Percentiles rank a stretch among this genome's conserved stretches.
These are phyloP conservation scores for Fusarium domesticum DNA, from an alignment of 2,329 filamentous ascomycete genomes.

Conservation along the genomic window DNA sequence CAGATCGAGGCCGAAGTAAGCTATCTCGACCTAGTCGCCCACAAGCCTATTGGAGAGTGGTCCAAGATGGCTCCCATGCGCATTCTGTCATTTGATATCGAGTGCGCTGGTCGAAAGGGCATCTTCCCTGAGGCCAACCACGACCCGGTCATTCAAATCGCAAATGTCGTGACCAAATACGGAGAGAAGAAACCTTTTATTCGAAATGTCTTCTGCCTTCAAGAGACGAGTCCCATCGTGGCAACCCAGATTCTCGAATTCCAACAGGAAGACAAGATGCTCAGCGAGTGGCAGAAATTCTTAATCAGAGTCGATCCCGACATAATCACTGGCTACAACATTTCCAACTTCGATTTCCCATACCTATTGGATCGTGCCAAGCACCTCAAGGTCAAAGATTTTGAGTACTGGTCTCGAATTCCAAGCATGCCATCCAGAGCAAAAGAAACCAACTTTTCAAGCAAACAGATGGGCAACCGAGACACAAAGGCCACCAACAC, in stretches of 20 bases:
- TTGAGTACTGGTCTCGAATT: constrained; percentile 85
- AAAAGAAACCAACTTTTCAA: constrained; percentile 84
- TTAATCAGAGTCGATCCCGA: constrained; percentile 88
- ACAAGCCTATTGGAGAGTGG: constrained; percentile 90
- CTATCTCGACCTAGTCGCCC: constrained; percentile 79
- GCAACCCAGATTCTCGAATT: constrained; percentile 91
- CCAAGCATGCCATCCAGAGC: constrained; percentile 67
- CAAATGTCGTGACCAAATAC: constrained; percentile 90
- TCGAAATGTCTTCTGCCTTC: constrained; percentile 92
- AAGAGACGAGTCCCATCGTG: constrained; percentile 88
- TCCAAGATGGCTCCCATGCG: constrained; percentile 95
- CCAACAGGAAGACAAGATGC: constrained; percentile 78
- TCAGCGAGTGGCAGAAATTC: constrained; percentile 90
- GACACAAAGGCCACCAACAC: constrained; percentile 94
- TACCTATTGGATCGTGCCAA: constrained; percentile 87
- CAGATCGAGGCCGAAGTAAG: constrained; percentile 90
- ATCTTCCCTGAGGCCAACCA: constrained; percentile 91
- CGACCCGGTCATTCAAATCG: constrained; percentile 97
- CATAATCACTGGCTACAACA: constrained; percentile 98
- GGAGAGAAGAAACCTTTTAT: constrained; percentile 96
- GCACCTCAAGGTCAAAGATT: constrained; percentile 74
- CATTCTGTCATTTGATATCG: constrained; percentile 95
- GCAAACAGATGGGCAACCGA: constrained; percentile 96
- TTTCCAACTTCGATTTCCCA: constrained; percentile 96
- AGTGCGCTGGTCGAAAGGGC: constrained; percentile 95